Percentiles rank a stretch among this genome's conserved stretches.
Evolutionary conservation across 768 basidiomycete genomes (phyloP).

Genomic region (Gloeostereum incarnatum): DNA sequence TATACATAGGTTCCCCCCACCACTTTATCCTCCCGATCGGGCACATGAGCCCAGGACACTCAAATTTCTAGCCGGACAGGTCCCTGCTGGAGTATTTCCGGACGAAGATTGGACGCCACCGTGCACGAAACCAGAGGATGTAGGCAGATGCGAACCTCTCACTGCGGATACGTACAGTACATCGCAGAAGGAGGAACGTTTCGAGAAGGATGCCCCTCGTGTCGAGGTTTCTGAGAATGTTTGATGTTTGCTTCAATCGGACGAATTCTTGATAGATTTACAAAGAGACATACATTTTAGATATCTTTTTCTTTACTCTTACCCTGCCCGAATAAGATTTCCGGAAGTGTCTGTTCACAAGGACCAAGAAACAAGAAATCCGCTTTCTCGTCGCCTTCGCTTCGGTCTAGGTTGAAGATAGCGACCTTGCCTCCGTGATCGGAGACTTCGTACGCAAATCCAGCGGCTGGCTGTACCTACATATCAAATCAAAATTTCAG

Average conservation of each 20-base stretch:
- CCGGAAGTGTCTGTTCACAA: constrained; percentile 18
- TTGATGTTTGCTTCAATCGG: background rate
- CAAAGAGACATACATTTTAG: background rate
- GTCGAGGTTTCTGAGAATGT: no score
- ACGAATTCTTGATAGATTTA: background rate
- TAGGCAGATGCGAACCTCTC: no score
- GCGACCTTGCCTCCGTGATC: constrained; percentile 24
- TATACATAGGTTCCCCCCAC: constrained; percentile 1
- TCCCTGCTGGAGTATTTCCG: constrained; percentile 1
- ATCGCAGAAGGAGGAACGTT: no score
- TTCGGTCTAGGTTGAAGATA: constrained; percentile 24
- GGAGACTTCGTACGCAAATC: constrained; percentile 15
- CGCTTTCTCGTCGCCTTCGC: constrained; percentile 14
- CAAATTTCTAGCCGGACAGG: constrained; percentile 1
- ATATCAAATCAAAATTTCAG: no score
- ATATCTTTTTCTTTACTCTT: no score
- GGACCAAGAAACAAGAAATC: constrained; percentile 24
- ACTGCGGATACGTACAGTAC: no score
- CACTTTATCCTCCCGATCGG: constrained; percentile 1
- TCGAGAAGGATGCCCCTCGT: no score
- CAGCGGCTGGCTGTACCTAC: no score
- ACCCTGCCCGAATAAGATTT: no score
- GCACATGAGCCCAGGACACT: background rate
- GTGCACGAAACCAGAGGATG: no score
- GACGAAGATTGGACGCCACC: constrained; percentile 1